Conservation (phyloP, 306 rosid species). For the Abrus precatorius region DNA sequence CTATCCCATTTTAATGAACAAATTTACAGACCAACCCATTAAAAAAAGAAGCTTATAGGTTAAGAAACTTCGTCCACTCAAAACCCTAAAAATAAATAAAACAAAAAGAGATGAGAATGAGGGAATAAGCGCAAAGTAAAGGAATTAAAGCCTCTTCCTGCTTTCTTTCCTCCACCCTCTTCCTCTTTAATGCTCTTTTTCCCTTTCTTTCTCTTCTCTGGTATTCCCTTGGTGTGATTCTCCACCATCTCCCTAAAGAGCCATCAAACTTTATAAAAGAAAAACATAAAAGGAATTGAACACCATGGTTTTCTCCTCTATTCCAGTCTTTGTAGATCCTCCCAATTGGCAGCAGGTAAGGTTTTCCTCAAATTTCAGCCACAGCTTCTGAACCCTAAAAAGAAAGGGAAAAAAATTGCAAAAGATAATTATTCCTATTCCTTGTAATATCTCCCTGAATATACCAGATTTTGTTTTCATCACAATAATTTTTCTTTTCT, state of each 20-base stretch:
- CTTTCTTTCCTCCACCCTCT: slow-evolving; percentile 61
- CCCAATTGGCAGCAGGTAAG: slow-evolving; percentile 97
- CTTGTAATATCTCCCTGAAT: slow-evolving; percentile 71
- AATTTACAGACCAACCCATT: slow-evolving; percentile 55
- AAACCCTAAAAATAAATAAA: slow-evolving; percentile 88
- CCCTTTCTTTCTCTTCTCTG: slow-evolving; percentile 76
- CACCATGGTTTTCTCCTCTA: slow-evolving; percentile 96
- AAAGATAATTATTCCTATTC: slow-evolving; percentile 88
- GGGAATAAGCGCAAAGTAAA: slow-evolving; percentile 85
- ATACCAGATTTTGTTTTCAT: slow-evolving; percentile 59
- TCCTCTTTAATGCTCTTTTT: slow-evolving; percentile 58
- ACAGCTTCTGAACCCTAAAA: slow-evolving; percentile 55
- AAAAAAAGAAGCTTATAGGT: slow-evolving; percentile 76
- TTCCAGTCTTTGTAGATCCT: slow-evolving; percentile 98
- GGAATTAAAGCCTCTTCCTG: slow-evolving; percentile 67
- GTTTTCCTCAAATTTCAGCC: slow-evolving; percentile 60
- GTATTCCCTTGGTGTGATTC: slow-evolving; percentile 98
- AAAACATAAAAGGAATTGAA: slow-evolving; percentile 58
- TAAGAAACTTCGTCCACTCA: slow-evolving; percentile 86
- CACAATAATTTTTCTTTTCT: background rate
- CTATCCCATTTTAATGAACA: slow-evolving; percentile 52
- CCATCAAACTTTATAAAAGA: slow-evolving; percentile 91
- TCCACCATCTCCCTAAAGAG: slow-evolving; percentile 93
- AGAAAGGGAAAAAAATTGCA: slow-evolving; percentile 44
- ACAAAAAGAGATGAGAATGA: slow-evolving; percentile 89